Evolutionary conservation across 306 rosid genomes (phyloP).

Genomic region (Myrica gale): DNA sequence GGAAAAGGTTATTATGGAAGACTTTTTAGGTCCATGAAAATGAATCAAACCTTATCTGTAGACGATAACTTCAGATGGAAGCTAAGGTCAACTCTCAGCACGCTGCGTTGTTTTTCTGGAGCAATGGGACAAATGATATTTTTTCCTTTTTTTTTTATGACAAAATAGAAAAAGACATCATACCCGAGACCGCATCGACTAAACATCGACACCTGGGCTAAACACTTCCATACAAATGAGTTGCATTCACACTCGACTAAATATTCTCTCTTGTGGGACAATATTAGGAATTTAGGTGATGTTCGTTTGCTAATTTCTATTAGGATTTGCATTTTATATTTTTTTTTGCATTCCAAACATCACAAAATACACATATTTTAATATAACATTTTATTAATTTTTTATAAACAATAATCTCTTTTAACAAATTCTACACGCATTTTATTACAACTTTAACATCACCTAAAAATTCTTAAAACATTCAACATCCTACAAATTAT

Average conservation of each 20-base stretch:
- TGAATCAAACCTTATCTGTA: not conserved
- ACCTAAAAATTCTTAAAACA: too few relatives aligned
- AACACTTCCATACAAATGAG: not conserved
- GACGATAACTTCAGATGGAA: not conserved
- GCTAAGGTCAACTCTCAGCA: not conserved
- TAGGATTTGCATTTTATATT: not conserved
- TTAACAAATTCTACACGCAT: too few relatives aligned
- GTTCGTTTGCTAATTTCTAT: too few relatives aligned
- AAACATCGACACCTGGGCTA: not conserved
- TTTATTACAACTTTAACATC: too few relatives aligned
- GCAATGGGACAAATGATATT: not conserved
- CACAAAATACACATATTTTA: too few relatives aligned
- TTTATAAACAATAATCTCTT: too few relatives aligned
- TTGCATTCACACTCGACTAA: not conserved
- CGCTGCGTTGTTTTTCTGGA: not conserved
- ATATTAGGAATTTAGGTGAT: not conserved
- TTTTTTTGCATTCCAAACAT: too few relatives aligned
- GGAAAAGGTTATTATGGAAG: not conserved
- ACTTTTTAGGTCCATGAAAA: constrained; percentile 14
- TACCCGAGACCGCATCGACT: too few relatives aligned
- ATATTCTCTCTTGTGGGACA: not conserved
- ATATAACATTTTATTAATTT: too few relatives aligned
- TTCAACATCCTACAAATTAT: too few relatives aligned
- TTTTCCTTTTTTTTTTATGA: too few relatives aligned
- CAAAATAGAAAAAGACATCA: not conserved